Conservation (phyloP, 305 asterid species). For the Ruellia speciosa region DNA sequence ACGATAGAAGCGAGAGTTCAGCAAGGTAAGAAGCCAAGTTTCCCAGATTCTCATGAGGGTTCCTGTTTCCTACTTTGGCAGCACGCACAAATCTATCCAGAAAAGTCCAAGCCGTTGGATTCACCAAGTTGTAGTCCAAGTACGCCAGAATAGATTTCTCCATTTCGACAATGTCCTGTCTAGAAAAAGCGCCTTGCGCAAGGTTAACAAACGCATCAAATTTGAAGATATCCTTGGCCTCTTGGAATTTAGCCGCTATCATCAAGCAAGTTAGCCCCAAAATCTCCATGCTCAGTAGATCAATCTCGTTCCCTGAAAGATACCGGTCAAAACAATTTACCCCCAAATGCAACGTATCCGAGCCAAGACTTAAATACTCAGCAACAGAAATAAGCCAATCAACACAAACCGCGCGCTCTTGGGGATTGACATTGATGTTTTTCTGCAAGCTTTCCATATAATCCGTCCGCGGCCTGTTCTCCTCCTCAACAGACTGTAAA, state of each 20-base stretch:
- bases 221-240: constrained; percentile 33
- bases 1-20: constrained; percentile 45
- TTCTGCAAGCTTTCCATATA: constrained; percentile 46
- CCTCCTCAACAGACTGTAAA: constrained; percentile 16
- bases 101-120: constrained; percentile 39
- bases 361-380: constrained; percentile 40
- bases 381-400: constrained; percentile 49
- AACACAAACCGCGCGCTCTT: constrained; percentile 36
- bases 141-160: constrained; percentile 35
- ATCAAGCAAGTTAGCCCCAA: constrained; percentile 50
- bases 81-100: constrained; percentile 47
- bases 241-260: constrained; percentile 50
- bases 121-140: constrained; percentile 47
- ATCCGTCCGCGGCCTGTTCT: constrained; percentile 42
- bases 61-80: constrained; percentile 39
- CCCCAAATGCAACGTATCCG: constrained; percentile 39
- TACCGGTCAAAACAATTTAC: constrained; percentile 47
- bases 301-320: constrained; percentile 38
- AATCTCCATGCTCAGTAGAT: constrained; percentile 31
- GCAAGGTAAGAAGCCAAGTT: constrained; percentile 42
- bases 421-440: constrained; percentile 37
- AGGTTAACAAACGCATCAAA: constrained; percentile 39
- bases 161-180: constrained; percentile 42
- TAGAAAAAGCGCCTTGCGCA: constrained; percentile 34
- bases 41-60: constrained; percentile 32